These are phyloP conservation scores for Pythium folliculosum DNA, from an alignment of 352 stramenopile species.

Conservation along the genomic window DNA sequence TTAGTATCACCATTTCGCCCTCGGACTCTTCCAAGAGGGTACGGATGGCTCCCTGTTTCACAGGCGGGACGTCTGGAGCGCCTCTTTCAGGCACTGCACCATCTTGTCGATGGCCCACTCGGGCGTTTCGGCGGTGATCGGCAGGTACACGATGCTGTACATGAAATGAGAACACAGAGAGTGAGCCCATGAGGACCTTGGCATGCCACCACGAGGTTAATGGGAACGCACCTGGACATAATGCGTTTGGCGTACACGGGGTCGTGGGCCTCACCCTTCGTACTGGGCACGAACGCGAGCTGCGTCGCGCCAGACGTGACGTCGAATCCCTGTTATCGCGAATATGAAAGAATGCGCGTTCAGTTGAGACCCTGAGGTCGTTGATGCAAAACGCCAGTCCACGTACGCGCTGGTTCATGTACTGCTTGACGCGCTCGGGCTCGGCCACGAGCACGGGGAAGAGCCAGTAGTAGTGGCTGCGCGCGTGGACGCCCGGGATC, in stretches of 20 bases:
- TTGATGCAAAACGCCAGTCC: not conserved
- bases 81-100: slow-evolving; percentile 57
- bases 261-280: slow-evolving; percentile 50
- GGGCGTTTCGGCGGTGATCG: slow-evolving; percentile 73
- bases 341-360: not conserved
- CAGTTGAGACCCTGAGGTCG: not conserved
- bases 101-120: slow-evolving; percentile 83
- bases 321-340: slow-evolving; percentile 60
- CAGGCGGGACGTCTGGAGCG: slow-evolving; percentile 38
- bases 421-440: slow-evolving; percentile 48
- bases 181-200: not conserved
- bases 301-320: slow-evolving; percentile 79
- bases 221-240: slow-evolving; percentile 58
- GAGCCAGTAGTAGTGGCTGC: slow-evolving; percentile 82
- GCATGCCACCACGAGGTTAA: not conserved
- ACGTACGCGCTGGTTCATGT: slow-evolving; percentile 75
- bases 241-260: slow-evolving; percentile 66
- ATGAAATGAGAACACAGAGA: not conserved
- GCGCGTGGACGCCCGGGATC: slow-evolving; percentile 58
- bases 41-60: slow-evolving; percentile 1
- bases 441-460: slow-evolving; percentile 74
- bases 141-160: slow-evolving; percentile 72
- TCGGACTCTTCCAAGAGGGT: not conserved
- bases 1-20: too few relatives aligned
- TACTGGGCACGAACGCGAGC: slow-evolving; percentile 65